A percentile compares a stretch with the other conserved stretches of the same genome.
Evolutionary conservation across 495 filamentous ascomycete species (phyloP).

Genomic region (Lasiosphaeria miniovina): DNA sequence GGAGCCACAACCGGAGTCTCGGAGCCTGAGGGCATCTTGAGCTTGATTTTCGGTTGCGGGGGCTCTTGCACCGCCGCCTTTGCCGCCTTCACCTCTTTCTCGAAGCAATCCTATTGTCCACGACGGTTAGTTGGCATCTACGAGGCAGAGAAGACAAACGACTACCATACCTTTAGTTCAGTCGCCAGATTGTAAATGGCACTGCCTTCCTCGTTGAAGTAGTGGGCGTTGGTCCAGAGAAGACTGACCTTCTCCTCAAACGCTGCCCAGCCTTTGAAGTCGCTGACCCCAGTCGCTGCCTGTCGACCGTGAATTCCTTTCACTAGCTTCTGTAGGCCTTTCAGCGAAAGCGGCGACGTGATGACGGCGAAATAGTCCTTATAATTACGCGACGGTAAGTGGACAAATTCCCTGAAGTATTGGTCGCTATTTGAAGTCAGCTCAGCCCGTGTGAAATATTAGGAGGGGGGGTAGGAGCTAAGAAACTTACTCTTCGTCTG

Average conservation of each 20-base stretch:
- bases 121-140: background rate
- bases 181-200: slow-evolving; percentile 68
- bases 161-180: slow-evolving; percentile 63
- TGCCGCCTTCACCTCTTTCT: slow-evolving; percentile 62
- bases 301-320: slow-evolving; percentile 64
- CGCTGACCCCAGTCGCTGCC: slow-evolving; percentile 60
- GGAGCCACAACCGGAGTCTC: slow-evolving; percentile 35
- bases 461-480: too few species aligned
- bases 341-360: slow-evolving; percentile 66
- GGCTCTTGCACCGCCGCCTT: slow-evolving; percentile 63
- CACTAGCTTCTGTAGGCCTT: slow-evolving; percentile 66
- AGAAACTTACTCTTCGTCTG: slow-evolving; percentile 57
- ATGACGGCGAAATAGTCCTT: slow-evolving; percentile 79
- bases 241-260: slow-evolving; percentile 75
- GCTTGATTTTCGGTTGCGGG: slow-evolving; percentile 69
- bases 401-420: slow-evolving; percentile 62
- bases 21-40: slow-evolving; percentile 55
- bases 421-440: slow-evolving; percentile 41
- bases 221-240: slow-evolving; percentile 81
- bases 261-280: slow-evolving; percentile 72
- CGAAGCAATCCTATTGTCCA: slow-evolving; percentile 57
- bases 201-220: slow-evolving; percentile 87
- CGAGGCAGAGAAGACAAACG: background rate
- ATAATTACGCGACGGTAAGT: slow-evolving; percentile 58
- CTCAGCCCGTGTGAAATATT: slow-evolving; percentile 2